Evolutionary conservation across 371 early-diverging fungal genomes (phyloP).

Genomic region (Quaeritorhiza haematococci): DNA sequence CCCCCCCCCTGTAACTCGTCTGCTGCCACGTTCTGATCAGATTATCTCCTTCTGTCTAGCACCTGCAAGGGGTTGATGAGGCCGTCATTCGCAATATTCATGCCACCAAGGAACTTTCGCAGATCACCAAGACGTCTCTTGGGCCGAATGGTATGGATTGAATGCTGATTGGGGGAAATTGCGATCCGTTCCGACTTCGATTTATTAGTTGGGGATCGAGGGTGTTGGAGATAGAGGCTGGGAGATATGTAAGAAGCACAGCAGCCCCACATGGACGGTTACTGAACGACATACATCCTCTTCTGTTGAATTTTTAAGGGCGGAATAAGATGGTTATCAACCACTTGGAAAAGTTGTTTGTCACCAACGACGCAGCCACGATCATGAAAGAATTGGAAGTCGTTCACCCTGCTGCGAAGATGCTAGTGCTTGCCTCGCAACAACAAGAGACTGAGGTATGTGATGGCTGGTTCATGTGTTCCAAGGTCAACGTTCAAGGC

Average conservation of each 20-base stretch:
- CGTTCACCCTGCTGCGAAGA: conserved; percentile 97
- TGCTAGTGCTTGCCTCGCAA: conserved; percentile 94
- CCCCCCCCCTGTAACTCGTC: background rate
- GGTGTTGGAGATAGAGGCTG: too few species aligned
- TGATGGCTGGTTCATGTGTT: background rate
- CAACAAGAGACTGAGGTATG: conserved; percentile 95
- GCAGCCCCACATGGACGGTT: too few species aligned
- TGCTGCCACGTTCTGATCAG: background rate
- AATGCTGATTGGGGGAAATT: background rate
- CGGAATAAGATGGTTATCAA: conserved; percentile 99
- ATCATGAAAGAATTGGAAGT: conserved; percentile 97
- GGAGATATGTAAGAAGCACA: too few species aligned
- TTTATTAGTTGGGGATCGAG: too few species aligned
- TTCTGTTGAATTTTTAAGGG: conserved; percentile 60
- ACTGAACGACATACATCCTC: too few species aligned
- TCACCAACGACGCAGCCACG: conserved; percentile 99
- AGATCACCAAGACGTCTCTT: conserved; percentile 89
- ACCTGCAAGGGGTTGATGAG: conserved; percentile 93
- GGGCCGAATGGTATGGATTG: conserved; percentile 84
- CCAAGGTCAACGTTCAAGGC: background rate
- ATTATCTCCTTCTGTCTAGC: conserved; percentile 41
- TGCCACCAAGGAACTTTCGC: conserved; percentile 86
- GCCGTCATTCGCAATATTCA: conserved; percentile 91
- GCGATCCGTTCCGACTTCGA: background rate
- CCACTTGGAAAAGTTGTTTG: conserved; percentile 94